Conservation (phyloP, 148 eudicot species). For the Spergularia marina region DNA sequence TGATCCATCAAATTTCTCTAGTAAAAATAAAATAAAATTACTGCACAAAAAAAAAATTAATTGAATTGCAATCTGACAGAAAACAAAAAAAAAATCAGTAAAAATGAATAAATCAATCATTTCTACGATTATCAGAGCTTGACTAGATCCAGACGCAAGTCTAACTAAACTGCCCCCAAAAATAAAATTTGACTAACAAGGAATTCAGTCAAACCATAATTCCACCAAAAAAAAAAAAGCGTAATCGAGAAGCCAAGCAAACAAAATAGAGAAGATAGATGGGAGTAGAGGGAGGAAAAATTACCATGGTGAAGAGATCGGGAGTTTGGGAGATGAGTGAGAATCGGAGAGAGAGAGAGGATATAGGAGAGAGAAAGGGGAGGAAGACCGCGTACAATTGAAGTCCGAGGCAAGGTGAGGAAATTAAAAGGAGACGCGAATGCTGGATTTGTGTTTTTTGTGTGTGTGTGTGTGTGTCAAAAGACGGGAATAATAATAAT, state of each 20-base stretch:
- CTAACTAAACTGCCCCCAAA: background rate
- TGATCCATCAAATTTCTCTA: constrained; percentile 1
- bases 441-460: background rate
- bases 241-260: background rate
- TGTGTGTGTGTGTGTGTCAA: background rate
- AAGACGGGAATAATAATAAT: background rate
- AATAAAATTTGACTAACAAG: background rate
- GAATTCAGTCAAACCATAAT: background rate
- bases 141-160: background rate
- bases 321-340: background rate
- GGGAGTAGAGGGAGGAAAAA: background rate
- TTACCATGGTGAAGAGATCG: constrained; percentile 14
- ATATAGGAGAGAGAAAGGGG: background rate
- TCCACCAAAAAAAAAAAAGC: background rate
- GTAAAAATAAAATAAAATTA: background rate
- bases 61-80: background rate
- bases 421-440: background rate
- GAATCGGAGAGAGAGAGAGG: background rate
- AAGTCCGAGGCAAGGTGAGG: constrained; percentile 8
- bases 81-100: background rate
- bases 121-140: background rate
- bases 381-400: constrained; percentile 25
- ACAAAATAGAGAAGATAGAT: no score
- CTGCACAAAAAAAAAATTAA: background rate
- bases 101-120: background rate